Evolutionary conservation across 192 early-diverging fungal species (phyloP).

Genomic region (Coemansia sp.): DNA sequence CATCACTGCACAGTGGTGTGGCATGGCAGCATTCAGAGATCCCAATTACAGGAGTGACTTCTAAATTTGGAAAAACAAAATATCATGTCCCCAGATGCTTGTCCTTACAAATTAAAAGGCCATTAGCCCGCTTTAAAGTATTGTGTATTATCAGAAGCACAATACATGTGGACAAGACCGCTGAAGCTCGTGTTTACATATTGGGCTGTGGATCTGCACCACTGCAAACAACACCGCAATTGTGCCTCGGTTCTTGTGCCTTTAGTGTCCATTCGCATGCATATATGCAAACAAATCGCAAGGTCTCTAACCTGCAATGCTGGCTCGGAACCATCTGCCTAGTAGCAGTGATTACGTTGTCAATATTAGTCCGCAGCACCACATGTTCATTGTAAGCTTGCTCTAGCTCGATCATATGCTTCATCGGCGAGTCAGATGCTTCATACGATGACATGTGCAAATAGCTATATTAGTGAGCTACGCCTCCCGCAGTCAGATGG

Average conservation of each 20-base stretch:
- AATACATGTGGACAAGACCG: conserved; percentile 4
- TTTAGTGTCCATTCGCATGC: background rate
- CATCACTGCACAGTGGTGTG: background rate
- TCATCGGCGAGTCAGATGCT: background rate
- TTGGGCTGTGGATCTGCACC: background rate
- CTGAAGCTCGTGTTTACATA: background rate
- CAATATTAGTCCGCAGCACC: background rate
- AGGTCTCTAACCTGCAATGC: background rate
- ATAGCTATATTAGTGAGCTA: background rate
- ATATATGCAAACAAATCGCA: background rate
- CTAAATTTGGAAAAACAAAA: background rate
- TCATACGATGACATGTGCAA: background rate
- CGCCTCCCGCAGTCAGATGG: background rate
- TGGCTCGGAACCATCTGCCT: background rate
- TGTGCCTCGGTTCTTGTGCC: background rate
- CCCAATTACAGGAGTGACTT: background rate
- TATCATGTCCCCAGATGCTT: background rate
- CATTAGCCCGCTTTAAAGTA: background rate
- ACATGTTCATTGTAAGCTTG: background rate
- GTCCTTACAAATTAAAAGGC: background rate
- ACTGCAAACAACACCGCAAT: background rate
- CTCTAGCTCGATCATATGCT: background rate
- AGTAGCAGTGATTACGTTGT: background rate
- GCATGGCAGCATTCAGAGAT: background rate
- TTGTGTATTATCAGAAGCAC: background rate